Evolutionary conservation across 2,329 filamentous ascomycete species (phyloP).

Genomic region (Lasiodiplodia theobromae): DNA sequence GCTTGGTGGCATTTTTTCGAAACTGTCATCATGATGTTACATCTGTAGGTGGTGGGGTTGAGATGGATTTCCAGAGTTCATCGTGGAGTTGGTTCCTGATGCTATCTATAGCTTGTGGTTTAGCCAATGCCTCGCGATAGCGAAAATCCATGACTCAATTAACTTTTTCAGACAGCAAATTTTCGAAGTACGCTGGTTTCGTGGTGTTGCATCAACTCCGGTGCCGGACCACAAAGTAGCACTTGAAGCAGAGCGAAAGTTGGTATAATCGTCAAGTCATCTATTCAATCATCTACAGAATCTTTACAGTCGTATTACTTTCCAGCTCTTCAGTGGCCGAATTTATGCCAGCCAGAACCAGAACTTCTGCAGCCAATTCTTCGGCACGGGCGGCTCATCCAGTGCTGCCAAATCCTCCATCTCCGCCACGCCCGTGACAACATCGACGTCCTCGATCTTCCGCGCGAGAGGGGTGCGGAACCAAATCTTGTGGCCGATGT

Average conservation of each 20-base stretch:
- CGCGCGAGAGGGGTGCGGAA: constrained; percentile 41
- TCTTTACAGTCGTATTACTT: background rate
- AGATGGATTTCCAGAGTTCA: too few relatives aligned
- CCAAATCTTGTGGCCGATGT: constrained; percentile 43
- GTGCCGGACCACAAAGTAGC: background rate
- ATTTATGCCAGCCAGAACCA: constrained; percentile 49
- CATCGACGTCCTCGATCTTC: constrained; percentile 41
- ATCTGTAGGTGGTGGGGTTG: too few relatives aligned
- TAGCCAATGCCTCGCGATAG: too few relatives aligned
- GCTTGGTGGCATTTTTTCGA: too few relatives aligned
- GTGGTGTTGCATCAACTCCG: background rate
- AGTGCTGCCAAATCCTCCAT: constrained; percentile 46
- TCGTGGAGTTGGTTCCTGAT: too few relatives aligned
- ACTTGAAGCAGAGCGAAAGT: background rate
- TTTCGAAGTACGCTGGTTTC: background rate
- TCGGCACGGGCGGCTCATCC: constrained; percentile 44
- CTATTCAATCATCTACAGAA: background rate
- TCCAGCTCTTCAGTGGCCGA: background rate
- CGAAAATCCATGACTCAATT: too few relatives aligned
- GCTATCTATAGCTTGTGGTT: too few relatives aligned
- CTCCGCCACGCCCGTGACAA: constrained; percentile 44
- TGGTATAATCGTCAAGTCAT: background rate
- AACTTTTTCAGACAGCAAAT: too few relatives aligned
- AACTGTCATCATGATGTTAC: too few relatives aligned
- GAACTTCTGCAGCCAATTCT: constrained; percentile 42